These are phyloP conservation scores for Gonium pectorale DNA, from an alignment of 139 green algal genomes.

Conservation along the genomic window DNA sequence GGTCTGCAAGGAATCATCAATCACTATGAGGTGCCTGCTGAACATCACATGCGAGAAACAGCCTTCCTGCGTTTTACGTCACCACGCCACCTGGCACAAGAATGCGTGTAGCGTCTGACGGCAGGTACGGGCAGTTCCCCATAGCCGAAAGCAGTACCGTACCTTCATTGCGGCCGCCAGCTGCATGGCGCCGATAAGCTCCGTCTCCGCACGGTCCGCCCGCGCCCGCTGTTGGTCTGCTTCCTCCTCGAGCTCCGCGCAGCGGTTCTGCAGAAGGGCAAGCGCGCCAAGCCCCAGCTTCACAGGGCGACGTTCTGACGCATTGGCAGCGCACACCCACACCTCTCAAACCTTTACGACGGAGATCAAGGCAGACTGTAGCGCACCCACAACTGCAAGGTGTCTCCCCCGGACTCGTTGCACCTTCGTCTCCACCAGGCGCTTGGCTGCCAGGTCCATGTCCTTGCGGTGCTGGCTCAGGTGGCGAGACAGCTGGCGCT, in stretches of 20 bases:
- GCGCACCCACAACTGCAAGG: no score
- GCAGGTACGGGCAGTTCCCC: background rate
- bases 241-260: background rate
- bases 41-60: no score
- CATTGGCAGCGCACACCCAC: no score
- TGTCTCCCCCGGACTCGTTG: no score
- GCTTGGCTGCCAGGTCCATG: constrained; percentile 29
- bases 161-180: constrained; percentile 13
- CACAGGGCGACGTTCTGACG: no score
- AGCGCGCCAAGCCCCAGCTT: no score
- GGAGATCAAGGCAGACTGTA: no score
- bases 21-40: no score
- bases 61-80: no score
- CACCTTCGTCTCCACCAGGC: constrained; percentile 22
- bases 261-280: constrained; percentile 17
- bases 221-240: constrained; percentile 8
- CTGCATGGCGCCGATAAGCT: background rate
- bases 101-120: background rate
- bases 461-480: constrained; percentile 33
- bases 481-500: constrained; percentile 2
- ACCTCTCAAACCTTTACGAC: no score
- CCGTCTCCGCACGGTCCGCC: constrained; percentile 1
- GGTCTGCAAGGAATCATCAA: background rate
- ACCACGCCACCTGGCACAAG: no score
- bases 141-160: no score